Evolutionary conservation across 139 green algal species (phyloP).

Genomic region (Choricystis sp.): DNA sequence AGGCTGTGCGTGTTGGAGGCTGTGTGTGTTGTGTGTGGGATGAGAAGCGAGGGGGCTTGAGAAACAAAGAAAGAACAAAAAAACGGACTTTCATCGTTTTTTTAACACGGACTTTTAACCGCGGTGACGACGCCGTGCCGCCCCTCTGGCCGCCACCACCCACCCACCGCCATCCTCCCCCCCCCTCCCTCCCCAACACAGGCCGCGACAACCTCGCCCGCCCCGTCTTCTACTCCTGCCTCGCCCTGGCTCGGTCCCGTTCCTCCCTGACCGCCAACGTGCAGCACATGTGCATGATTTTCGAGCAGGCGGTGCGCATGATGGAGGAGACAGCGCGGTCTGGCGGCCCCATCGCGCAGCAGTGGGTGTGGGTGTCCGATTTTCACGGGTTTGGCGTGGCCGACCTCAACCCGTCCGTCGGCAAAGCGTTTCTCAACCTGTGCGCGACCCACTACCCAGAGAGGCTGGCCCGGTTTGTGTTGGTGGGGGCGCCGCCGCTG

Average conservation of each 20-base stretch:
- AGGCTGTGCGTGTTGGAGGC: too few species aligned
- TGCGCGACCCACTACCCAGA: slow-evolving; percentile 54
- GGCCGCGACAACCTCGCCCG: slow-evolving; percentile 5
- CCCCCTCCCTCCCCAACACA: neutral
- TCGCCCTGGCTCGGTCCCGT: slow-evolving; percentile 28
- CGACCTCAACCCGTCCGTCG: slow-evolving; percentile 42
- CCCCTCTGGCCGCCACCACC: neutral
- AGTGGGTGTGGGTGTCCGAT: slow-evolving; percentile 58
- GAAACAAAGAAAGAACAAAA: too few species aligned
- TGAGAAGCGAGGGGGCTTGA: too few species aligned
- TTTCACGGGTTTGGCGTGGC: slow-evolving; percentile 47
- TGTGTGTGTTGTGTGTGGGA: too few species aligned
- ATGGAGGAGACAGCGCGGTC: slow-evolving; percentile 42
- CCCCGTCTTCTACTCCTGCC: slow-evolving; percentile 54
- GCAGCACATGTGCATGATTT: slow-evolving; percentile 44
- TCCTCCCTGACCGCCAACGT: slow-evolving; percentile 36
- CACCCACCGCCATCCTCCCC: neutral
- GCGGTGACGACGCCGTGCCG: too few species aligned
- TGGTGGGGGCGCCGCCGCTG: slow-evolving; percentile 40
- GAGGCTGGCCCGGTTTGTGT: slow-evolving; percentile 46
- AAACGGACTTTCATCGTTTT: too few species aligned
- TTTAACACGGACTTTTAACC: too few species aligned
- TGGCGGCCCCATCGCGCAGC: slow-evolving; percentile 16
- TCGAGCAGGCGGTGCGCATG: slow-evolving; percentile 32
- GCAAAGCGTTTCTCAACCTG: slow-evolving; percentile 41